Percentiles rank a stretch among this genome's conserved stretches.
phyloP scores from a whole-genome alignment of 257 asterid species.

The Solanum sparsipilum region DNA sequence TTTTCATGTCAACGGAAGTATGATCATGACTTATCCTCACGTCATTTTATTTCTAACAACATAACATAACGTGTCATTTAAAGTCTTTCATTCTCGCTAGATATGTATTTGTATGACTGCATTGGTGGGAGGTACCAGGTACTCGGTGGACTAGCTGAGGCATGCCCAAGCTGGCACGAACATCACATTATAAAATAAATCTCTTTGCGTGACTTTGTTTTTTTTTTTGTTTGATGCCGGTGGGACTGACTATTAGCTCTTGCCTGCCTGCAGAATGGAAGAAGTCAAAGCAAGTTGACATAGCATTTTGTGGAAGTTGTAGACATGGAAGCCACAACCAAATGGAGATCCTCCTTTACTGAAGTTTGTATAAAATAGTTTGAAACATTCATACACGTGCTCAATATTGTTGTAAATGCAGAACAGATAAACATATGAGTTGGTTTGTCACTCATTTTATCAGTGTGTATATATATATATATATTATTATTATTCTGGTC shows the following conservation, averaged over 20 bases:
- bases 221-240: not conserved
- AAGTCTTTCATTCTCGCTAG: not conserved
- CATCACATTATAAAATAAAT: not conserved
- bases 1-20: slow-evolving; percentile 13
- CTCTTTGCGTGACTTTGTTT: not conserved
- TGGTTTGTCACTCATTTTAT: not conserved
- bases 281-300: slow-evolving; percentile 19
- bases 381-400: not conserved
- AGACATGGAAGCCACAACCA: slow-evolving; percentile 32
- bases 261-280: slow-evolving; percentile 32
- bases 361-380: not conserved
- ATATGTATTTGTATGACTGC: not conserved
- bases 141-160: not conserved
- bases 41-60: not conserved
- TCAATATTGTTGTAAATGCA: not conserved
- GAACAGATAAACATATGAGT: not conserved
- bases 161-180: not conserved
- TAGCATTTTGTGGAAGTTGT: slow-evolving; percentile 3
- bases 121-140: not conserved
- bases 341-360: not conserved
- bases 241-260: not conserved
- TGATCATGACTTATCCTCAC: slow-evolving; percentile 12
- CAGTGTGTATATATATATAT: not conserved
- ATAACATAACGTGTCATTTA: not conserved
- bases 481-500: not conserved